Evolutionary conservation across 2,329 filamentous ascomycete species (phyloP), one percentile per base, ranked within the genome.

Genomic region (Calonectria hawksworthii): DNA sequence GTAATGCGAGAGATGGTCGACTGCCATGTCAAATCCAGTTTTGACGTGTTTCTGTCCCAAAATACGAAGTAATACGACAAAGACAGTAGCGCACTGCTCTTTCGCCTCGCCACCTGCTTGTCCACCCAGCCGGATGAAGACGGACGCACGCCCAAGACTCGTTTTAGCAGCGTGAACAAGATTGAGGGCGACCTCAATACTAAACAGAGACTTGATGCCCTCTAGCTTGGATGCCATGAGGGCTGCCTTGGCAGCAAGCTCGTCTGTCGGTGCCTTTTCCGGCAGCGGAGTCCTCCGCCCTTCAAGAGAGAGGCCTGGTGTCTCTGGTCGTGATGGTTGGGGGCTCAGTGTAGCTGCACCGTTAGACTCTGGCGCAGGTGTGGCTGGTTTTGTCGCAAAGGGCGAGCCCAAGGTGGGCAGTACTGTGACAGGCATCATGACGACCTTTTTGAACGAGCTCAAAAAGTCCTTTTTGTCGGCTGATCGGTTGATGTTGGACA

Each of bases 401-500:
- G 89, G 89, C n/a, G 88, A 91, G 11, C 88, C 87, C 65, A 91
- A 91, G 61, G 91, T 93, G 1, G 95, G 95, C 5, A 99, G 88
- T 11, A 96, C 96, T 68, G 95, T 98, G 64, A 99, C 96, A 2
- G 97, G 97, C 93, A 98, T 98, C 96, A 99, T 98, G 77, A 99
- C 95, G 11, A 99, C 97, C 85, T 99, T 99, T 83, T 96, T 98
- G 89, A 99, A 99, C 0, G 96, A 98, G 59, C 93, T 97, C 75
- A 99, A 84, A 81, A 99, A 99, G 83, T 99, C 97, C 79, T 96
- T 95, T 86, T 99, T 99, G 77, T 98, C 97, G 1, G 96, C 97
- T 83, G 98, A 96, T 32, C 97, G 92, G 83, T 96, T 98, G 82
- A 99, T 92, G 83, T 96, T 98, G 30, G 94, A 94, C 96, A 99